Base-by-base conservation (phyloP, 2,329 filamentous ascomycete species). In the Botrytis fragariae region DNA sequence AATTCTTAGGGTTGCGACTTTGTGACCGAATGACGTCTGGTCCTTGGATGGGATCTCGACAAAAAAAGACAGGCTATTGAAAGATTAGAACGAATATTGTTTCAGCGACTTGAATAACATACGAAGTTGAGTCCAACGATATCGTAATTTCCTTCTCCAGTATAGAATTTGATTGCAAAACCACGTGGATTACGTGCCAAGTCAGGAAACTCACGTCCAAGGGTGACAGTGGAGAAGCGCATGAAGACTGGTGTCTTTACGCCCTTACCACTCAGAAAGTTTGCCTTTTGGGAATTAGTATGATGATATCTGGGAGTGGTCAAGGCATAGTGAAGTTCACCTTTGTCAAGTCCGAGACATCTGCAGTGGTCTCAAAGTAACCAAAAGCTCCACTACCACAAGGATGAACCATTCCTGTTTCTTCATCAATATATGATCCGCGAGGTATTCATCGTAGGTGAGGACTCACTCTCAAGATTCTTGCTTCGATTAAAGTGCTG, bases 21-120 rank as follows among this genome's bases (percentile, higher is more conserved):
- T 93, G 91, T 0, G 90, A 91, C 80, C 92, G 90, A 72, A 92
- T 92, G 78, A 92, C 90, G 79, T 90, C 84, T 44, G 91, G 91
- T 80, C 92, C 93, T 81, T 93, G 92, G 75, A 89, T 86, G 0
- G 91, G 89, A 74, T 93, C 91, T 69, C 91, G 85, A 25, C 93
- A 79, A 83, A 93, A 93, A 84, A 93, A 93, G 12, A 92, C 87
- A 0, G 91, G 91, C 0, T 57, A 3, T 57, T 5, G 4, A 16
- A 67, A 42, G 8, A 32, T 45, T 35, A 67, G 42, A 51, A 8
- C 37, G 2, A 25, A 6, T 16, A 1, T 37, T 61, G 20, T 10
- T 61, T 6, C 20, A 37, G 25, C 5, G 2, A 14, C 25, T 16
- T 67, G 63, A 29, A 37, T 37, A 14, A 22, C 63, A 35, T 67